A percentile compares a stretch with the other conserved stretches of the same genome.
These are phyloP conservation scores for Aspergillus steynii DNA, from an alignment of 495 filamentous ascomycete genomes.

Conservation along the genomic window DNA sequence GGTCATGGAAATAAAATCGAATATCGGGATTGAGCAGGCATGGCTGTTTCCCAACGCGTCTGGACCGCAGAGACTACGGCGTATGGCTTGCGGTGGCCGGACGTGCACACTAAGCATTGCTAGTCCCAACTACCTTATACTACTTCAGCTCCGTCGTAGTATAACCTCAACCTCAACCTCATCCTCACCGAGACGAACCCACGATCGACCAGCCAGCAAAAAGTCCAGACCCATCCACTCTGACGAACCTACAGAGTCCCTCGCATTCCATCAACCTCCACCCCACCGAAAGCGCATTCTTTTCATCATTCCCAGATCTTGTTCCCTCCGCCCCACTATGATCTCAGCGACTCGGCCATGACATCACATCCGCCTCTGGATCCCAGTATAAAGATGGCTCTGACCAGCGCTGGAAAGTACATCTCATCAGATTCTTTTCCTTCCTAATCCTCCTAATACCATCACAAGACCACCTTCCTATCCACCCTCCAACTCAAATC, in stretches of 20 bases:
- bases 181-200: background rate
- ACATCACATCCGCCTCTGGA: constrained; percentile 28
- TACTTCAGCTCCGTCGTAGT: no score
- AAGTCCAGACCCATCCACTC: background rate
- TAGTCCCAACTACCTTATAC: no score
- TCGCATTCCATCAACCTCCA: background rate
- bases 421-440: background rate
- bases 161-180: no score
- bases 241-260: background rate
- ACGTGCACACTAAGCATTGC: no score
- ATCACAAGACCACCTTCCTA: background rate
- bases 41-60: background rate
- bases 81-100: background rate
- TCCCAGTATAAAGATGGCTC: background rate
- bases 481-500: background rate
- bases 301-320: background rate
- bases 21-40: background rate
- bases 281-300: no score
- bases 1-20: background rate
- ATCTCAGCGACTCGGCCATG: constrained; percentile 40
- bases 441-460: background rate
- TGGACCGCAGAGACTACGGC: background rate
- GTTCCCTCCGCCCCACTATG: constrained; percentile 30
- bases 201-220: background rate
- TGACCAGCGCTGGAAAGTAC: background rate